phyloP scores from a whole-genome alignment of 345 rosid genomes.

The Toxicodendron radicans region DNA sequence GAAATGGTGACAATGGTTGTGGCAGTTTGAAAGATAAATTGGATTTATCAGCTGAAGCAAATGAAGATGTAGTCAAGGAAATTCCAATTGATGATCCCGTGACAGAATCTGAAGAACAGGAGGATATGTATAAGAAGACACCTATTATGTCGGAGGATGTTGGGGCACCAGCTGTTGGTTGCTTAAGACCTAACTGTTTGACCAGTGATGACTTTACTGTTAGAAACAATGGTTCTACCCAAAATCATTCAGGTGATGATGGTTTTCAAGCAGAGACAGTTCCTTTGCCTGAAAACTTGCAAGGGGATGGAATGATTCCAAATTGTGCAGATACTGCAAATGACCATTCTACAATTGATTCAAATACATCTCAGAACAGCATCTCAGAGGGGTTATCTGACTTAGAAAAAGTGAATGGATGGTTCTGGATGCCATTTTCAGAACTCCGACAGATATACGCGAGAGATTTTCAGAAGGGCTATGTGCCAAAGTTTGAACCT shows the following conservation, averaged over 20 bases:
- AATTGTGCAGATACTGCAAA: conserved; percentile 25
- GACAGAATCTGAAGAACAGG: conserved; percentile 25
- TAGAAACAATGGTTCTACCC: conserved; percentile 9
- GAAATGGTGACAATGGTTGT: conserved; percentile 22
- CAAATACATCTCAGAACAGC: conserved; percentile 30
- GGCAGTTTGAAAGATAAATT: conserved; percentile 20
- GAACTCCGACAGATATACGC: conserved; percentile 56
- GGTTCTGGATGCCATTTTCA: conserved; percentile 86
- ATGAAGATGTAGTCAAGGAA: conserved; percentile 37
- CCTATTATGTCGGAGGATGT: conserved; percentile 29
- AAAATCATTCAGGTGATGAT: conserved; percentile 22
- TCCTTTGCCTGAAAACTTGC: conserved; percentile 22
- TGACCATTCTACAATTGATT: conserved; percentile 23
- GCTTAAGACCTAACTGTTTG: conserved; percentile 17
- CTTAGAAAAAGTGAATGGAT: conserved; percentile 51
- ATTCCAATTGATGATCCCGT: conserved; percentile 39
- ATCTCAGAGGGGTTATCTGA: conserved; percentile 32
- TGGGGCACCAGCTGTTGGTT: conserved; percentile 25
- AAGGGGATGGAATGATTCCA: conserved; percentile 40
- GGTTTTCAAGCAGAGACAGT: conserved; percentile 22
- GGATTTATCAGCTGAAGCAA: conserved; percentile 22
- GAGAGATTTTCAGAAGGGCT: conserved; percentile 62
- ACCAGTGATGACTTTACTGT: conserved; percentile 9
- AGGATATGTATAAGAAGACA: conserved; percentile 21
- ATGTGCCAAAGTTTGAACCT: conserved; percentile 52